Conservation (phyloP, 2,329 filamentous ascomycete genomes). For the Ceratocystis harringtonii region DNA sequence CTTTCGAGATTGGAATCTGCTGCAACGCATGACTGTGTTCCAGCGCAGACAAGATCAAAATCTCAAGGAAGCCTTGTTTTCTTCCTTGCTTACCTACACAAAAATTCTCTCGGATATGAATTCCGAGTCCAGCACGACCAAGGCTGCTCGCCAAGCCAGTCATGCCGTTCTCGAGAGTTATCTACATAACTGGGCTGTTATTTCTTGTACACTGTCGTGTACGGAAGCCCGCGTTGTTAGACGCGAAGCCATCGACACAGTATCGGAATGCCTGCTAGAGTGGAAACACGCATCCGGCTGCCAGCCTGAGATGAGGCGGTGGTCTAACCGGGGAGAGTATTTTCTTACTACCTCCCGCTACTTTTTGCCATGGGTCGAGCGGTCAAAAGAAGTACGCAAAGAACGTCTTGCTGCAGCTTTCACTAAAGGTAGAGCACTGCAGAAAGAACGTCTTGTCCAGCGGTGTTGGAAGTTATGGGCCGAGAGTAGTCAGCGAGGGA, state of each 20-base stretch:
- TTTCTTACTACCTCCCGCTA: constrained; percentile 22
- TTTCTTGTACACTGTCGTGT: constrained; percentile 4
- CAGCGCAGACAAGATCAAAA: constrained; percentile 4
- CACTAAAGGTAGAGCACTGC: constrained; percentile 12
- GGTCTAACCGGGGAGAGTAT: constrained; percentile 17
- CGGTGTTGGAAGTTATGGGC: constrained; percentile 17
- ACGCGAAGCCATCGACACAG: constrained; percentile 4
- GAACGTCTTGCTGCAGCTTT: constrained; percentile 17
- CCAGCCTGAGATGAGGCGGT: constrained; percentile 16
- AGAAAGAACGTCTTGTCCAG: constrained; percentile 16
- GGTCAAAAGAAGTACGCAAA: constrained; percentile 19
- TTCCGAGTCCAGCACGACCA: not conserved
- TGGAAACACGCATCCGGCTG: constrained; percentile 11
- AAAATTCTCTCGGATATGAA: constrained; percentile 1
- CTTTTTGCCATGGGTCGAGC: constrained; percentile 23
- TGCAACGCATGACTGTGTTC: constrained; percentile 16
- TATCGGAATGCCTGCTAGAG: constrained; percentile 4
- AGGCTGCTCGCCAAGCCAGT: constrained; percentile 8
- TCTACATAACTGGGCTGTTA: constrained; percentile 4
- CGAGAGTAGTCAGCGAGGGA: not conserved
- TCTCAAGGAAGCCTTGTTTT: not conserved
- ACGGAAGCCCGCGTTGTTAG: constrained; percentile 4
- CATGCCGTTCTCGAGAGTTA: not conserved
- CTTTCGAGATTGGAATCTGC: constrained; percentile 16
- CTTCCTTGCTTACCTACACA: not conserved